Base-by-base conservation (phyloP, 371 early-diverging fungal species). In the Parasitella parasitica region DNA sequence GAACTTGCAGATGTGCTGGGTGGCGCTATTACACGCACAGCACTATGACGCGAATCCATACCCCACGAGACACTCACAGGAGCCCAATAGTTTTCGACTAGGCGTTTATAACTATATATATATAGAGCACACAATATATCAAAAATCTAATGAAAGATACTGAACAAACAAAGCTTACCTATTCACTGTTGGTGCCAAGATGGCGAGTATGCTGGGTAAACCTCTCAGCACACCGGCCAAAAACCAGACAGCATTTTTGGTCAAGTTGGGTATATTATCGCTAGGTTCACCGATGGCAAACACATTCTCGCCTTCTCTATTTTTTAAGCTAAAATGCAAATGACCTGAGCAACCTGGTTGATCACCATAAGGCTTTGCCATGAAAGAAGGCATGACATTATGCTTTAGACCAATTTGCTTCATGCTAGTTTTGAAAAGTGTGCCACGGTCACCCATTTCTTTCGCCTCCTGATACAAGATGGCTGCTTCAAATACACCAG, bases 401-500 rank as follows among this genome's bases (percentile, higher is more conserved):
- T 87, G 83, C 49, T 86, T 76, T 30, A 88, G 48, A 0, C 89
- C 92, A 13, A 93, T 79, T 62, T 90, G 89, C 70, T 94, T 94
- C 57, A 84, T 84, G 1, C 86, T 73, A 13, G 86, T 86, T 63
- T 94, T 94, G 79, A 94, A 94, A 27, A 94, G 72, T 4, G 85
- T 80, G 3, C 91, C 92, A 51, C 85, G 81, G 71, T 94, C 94
- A 7, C 88, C 91, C 66, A 86, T 75, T 43, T 85, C 78, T n/a
- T 84, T 66, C 0, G 91, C 89, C 11, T 77, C 80, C 8, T 72
- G 61, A 71, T 93, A 93, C 13, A 76, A 64, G 6, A 94, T 60
- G 0, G 94, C 94, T 1, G 89, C 92, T 62, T 94, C 93, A 69
- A 86, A 92, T 1, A 93, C 92, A 24, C 94, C 94, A 3, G 94